These are phyloP conservation scores for Penicillium aurantiogriseum DNA, from an alignment of 2,329 filamentous ascomycete genomes.

Conservation along the genomic window DNA sequence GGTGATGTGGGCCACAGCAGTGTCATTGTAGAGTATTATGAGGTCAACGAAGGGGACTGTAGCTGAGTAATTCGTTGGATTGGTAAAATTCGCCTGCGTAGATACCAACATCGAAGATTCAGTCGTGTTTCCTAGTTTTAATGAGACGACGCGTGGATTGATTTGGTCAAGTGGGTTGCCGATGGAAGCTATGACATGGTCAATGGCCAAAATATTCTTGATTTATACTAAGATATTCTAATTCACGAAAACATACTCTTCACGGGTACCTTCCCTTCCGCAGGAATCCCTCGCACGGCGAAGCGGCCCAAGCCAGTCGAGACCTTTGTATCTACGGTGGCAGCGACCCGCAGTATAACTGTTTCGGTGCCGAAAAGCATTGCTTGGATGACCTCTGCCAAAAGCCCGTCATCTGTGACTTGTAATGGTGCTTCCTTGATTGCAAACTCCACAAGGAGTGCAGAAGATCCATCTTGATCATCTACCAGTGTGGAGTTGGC, in stretches of 20 bases:
- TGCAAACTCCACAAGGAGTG: constrained; percentile 70
- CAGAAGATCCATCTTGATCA: constrained; percentile 57
- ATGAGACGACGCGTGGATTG: constrained; percentile 65
- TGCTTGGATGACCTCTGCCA: constrained; percentile 76
- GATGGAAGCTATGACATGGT: constrained; percentile 55
- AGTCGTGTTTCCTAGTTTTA: constrained; percentile 72
- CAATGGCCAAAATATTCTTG: constrained; percentile 19
- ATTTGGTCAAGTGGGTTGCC: constrained; percentile 53
- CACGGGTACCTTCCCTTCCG: constrained; percentile 78
- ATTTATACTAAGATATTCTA: constrained; percentile 24
- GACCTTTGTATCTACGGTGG: constrained; percentile 78
- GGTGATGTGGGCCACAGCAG: constrained; percentile 71
- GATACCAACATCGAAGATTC: constrained; percentile 67
- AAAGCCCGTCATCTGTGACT: constrained; percentile 75
- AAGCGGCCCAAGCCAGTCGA: constrained; percentile 78
- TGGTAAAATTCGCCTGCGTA: constrained; percentile 77
- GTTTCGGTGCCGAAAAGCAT: constrained; percentile 71
- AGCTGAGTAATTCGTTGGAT: constrained; percentile 84
- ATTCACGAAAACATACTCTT: constrained; percentile 71
- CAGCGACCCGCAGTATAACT: constrained; percentile 71
- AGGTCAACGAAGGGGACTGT: constrained; percentile 77
- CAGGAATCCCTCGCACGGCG: constrained; percentile 78
- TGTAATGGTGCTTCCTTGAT: constrained; percentile 78
- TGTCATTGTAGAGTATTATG: constrained; percentile 70
- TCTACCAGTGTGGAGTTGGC: constrained; percentile 75